Percentiles rank a stretch among this genome's conserved stretches.
These are phyloP conservation scores for Phragmites australis DNA, from an alignment of 176 grass and related monocot species.

Conservation along the genomic window DNA sequence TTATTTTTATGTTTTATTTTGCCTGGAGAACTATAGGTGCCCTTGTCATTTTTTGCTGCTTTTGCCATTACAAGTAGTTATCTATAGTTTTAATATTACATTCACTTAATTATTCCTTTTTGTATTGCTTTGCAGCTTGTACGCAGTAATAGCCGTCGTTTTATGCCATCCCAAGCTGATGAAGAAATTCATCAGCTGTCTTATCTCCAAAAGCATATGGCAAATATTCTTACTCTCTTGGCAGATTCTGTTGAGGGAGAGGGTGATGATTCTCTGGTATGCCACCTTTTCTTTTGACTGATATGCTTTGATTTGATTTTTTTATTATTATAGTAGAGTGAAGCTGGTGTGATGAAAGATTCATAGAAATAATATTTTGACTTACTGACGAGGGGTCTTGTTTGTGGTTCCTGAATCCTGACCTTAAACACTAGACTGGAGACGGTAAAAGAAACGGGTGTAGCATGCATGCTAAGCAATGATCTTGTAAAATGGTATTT, in stretches of 20 bases:
- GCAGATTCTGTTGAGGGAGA: conserved; percentile 68
- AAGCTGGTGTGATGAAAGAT: neutral
- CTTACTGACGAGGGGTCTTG: neutral
- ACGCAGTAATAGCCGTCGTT: conserved; percentile 91
- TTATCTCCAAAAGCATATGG: conserved; percentile 95
- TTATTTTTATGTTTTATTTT: neutral
- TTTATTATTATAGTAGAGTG: conserved; percentile 13
- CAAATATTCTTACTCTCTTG: conserved; percentile 82
- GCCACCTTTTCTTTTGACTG: conserved; percentile 8
- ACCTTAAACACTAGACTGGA: neutral
- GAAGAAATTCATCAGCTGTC: conserved; percentile 96
- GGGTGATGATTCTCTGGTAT: conserved; percentile 80
- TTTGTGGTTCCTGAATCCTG: neutral
- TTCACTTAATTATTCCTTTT: conserved; percentile 22
- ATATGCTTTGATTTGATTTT: conserved; percentile 18
- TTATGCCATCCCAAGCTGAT: conserved; percentile 89
- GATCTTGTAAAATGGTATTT: conserved; percentile 1
- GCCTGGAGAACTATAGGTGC: neutral
- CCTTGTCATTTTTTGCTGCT: conserved; percentile 2
- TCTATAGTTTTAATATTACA: neutral
- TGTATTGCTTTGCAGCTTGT: conserved; percentile 73
- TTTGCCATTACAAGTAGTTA: conserved; percentile 13
- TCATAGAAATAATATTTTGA: conserved; percentile 7
- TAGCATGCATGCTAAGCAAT: neutral
- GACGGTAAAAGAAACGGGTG: neutral